These are phyloP conservation scores for Colletotrichum euphorbiae DNA, from an alignment of 2,329 filamentous ascomycete species.

Conservation along the genomic window DNA sequence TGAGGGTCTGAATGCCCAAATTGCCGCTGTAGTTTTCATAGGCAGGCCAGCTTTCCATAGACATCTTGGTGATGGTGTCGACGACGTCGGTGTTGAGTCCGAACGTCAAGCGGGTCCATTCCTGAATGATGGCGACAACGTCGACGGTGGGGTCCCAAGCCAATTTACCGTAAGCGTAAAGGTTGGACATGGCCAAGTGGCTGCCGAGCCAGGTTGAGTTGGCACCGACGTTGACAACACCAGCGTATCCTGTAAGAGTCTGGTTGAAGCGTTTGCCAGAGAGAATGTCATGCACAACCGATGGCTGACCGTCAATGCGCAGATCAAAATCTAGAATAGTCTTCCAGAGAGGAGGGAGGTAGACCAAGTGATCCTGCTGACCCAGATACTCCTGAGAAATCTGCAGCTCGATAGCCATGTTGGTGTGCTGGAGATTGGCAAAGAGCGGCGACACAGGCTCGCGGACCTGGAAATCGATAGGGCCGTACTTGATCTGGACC, in stretches of 20 bases:
- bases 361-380: conserved; percentile 76
- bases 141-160: conserved; percentile 71
- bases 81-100: conserved; percentile 65
- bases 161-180: conserved; percentile 76
- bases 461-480: conserved; percentile 80
- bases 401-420: conserved; percentile 71
- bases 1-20: conserved; percentile 75
- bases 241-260: conserved; percentile 70
- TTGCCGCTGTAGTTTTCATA: conserved; percentile 80
- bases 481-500: conserved; percentile 79
- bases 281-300: conserved; percentile 69
- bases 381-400: conserved; percentile 78
- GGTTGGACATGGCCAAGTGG: conserved; percentile 76
- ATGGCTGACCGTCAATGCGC: conserved; percentile 66
- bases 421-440: conserved; percentile 58
- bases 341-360: conserved; percentile 76
- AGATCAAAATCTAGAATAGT: conserved; percentile 76
- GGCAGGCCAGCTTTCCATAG: conserved; percentile 76
- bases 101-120: conserved; percentile 78
- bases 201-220: conserved; percentile 77
- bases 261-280: conserved; percentile 69
- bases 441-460: conserved; percentile 76
- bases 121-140: conserved; percentile 64
- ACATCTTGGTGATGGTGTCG: conserved; percentile 70
- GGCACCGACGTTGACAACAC: conserved; percentile 74